Evolutionary conservation across 306 rosid genomes (phyloP).

Genomic region (Begonia masoniana): DNA sequence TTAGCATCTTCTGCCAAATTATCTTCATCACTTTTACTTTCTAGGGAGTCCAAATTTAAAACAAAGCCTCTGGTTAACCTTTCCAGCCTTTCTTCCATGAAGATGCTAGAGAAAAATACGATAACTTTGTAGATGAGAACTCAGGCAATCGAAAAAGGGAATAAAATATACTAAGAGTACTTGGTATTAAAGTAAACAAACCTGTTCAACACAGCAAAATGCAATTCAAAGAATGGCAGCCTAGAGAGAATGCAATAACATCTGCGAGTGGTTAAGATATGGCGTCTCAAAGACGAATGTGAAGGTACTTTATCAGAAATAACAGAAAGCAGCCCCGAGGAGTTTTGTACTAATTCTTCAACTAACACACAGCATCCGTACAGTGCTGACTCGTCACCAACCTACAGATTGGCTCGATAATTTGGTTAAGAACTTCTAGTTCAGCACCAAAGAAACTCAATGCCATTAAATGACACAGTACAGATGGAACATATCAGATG

Average conservation of each 20-base stretch:
- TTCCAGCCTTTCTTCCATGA: slow-evolving; percentile 91
- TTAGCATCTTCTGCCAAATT: slow-evolving; percentile 31
- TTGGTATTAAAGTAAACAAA: slow-evolving; percentile 13
- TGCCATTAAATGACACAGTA: too few species aligned
- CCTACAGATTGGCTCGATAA: slow-evolving; percentile 31
- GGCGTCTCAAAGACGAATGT: slow-evolving; percentile 56
- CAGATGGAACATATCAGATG: too few species aligned
- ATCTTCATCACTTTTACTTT: slow-evolving; percentile 20
- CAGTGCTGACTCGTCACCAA: slow-evolving; percentile 88
- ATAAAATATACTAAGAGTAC: too few species aligned
- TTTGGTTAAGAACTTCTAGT: slow-evolving; percentile 1
- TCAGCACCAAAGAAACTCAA: too few species aligned
- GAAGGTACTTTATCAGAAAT: slow-evolving; percentile 49
- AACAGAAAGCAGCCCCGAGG: slow-evolving; percentile 74
- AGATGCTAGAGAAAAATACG: slow-evolving; percentile 53
- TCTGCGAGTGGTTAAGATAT: slow-evolving; percentile 70
- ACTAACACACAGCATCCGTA: slow-evolving; percentile 96
- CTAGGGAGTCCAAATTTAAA: slow-evolving; percentile 42
- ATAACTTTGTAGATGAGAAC: slow-evolving; percentile 18
- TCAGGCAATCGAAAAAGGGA: slow-evolving; percentile 8
- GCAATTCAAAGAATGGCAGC: slow-evolving; percentile 84
- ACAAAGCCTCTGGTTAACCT: slow-evolving; percentile 56
- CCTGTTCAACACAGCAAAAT: slow-evolving; percentile 90
- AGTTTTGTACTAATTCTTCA: slow-evolving; percentile 87
- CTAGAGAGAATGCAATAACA: slow-evolving; percentile 95